These are phyloP conservation scores for Aspergillus cejpii DNA, from an alignment of 2,329 filamentous ascomycete species.

Conservation along the genomic window DNA sequence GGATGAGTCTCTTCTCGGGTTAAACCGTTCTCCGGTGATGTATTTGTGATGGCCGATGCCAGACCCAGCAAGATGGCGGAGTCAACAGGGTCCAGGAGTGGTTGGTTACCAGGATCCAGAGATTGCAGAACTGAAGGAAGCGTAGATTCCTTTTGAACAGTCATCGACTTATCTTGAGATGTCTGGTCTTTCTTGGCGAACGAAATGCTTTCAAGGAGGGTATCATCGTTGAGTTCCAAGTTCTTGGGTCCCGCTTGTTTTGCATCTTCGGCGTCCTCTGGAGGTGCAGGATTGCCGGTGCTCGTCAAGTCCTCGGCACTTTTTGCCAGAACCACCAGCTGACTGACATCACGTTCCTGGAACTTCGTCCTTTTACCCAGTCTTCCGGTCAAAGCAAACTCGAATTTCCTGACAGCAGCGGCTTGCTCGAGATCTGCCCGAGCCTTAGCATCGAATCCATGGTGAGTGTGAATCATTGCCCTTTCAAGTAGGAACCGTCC, in stretches of 20 bases:
- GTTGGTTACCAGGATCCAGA: constrained; percentile 72
- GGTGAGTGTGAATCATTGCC: constrained; percentile 73
- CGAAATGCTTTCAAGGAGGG: constrained; percentile 76
- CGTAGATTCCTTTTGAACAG: constrained; percentile 38
- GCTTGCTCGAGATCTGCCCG: constrained; percentile 64
- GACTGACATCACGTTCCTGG: constrained; percentile 54
- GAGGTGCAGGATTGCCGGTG: constrained; percentile 2
- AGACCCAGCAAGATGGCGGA: constrained; percentile 74
- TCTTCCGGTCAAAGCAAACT: constrained; percentile 76
- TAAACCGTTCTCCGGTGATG: constrained; percentile 72
- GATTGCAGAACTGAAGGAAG: constrained; percentile 58
- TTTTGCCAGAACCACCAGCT: constrained; percentile 83
- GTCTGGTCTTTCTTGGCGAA: constrained; percentile 57
- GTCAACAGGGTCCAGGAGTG: constrained; percentile 72
- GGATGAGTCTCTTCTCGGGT: constrained; percentile 91
- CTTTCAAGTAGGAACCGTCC: constrained; percentile 73
- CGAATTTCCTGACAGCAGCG: constrained; percentile 59
- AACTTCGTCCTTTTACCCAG: constrained; percentile 60
- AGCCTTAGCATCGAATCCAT: constrained; percentile 73
- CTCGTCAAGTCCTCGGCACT: constrained; percentile 48
- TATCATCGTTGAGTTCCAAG: constrained; percentile 83
- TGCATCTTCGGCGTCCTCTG: constrained; percentile 19
- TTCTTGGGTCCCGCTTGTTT: constrained; percentile 53
- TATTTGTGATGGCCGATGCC: constrained; percentile 86
- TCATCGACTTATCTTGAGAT: constrained; percentile 34